Base-by-base conservation (phyloP, 441 rosid genomes). In the Omphalea diandra region DNA sequence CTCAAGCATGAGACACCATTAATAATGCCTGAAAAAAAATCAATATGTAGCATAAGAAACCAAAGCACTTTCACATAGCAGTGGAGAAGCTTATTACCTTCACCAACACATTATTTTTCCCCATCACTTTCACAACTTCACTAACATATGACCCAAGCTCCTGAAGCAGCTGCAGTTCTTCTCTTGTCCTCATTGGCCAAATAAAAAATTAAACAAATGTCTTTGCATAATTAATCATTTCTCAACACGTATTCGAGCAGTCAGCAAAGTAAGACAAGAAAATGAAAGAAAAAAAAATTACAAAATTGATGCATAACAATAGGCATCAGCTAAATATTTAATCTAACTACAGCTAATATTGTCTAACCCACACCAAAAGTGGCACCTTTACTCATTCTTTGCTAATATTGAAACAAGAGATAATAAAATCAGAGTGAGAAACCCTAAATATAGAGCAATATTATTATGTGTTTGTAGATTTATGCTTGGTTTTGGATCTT, bases 141-240 rank as follows among this genome's bases (percentile, higher is more conserved):
- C 99, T 98, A 73, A 94, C 99, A 83, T 94, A 94, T 54, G 98
- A 94, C 18, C 99, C 99, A 52, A 98, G 99, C 74, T 94, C 99
- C 73, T 94, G 99, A 73, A 94, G 94, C 81, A 94, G 88, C 85
- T 94, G 98, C 72, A 89, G 76, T 77, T 94, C 98, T 82, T 94
- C 98, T 76, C 94, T 83, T 98, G 92, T 90, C 68, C 99, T 74
- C 46, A 94, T 98, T 94, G 77, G 41, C 68, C 50, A 73, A 32
- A n/a, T 41, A 0, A 54, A 43, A 26, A 0, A 18, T 59, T 44
- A 36, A 40, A n/a, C n/a, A 22, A 70, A n/a, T 38, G 44, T 62
- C 46, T 65, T 12, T 18, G 14, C 50, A 29, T 35, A 46, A 40
- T 55, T 17, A 20, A 64, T 63, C 47, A 60, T 49, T 40, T n/a